Base-by-base conservation (phyloP, 176 grass and related monocot genomes). In the Aegilops longissima region DNA sequence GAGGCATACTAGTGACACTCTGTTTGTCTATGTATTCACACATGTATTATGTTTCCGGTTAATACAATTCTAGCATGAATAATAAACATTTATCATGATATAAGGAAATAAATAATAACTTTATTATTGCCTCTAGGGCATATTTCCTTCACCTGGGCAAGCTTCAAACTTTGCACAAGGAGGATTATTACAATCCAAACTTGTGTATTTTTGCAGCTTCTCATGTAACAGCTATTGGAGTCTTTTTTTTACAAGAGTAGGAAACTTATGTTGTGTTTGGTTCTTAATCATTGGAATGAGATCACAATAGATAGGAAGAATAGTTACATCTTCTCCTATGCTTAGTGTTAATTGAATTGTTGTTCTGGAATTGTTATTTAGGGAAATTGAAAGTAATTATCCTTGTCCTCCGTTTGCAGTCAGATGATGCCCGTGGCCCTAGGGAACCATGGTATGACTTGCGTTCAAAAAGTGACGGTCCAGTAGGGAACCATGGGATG, bases 401-500 rank as follows among this genome's bases (percentile, higher is more conserved):
- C 12, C 31, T 72, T 79, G 40, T 33, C 31, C 80, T 78, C 73
- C 47, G 5, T 85, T 73, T 86, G 82, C 80, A 96, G 91, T 2
- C 58, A 78, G 88, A 83, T 78, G 90, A 92, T 86, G 75, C 80
- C 16, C 82, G 66, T 73, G 94, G 92, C 73, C 92, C 95, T 78
- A 95, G 95, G 84, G 88, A 97, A 81, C 95, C 92, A 51, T 97
- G 95, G 95, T 90, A 97, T 70, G 92, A 97, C 35, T 94, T 97
- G 89, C 92, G 5, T 35, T 35, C 34, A 35, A 35, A 35, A 35
- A 25, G 25, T 25, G 25, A 25, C 25, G 25, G 25, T 25, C 25
- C 25, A 25, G 25, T 25, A 25, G 25, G 25, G 25, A 25, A 25
- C 25, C 25, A 25, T 25, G 25, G 25, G 1, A 25, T 25, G 25